phyloP scores from a whole-genome alignment of 1,284 basidiomycete genomes.

The Pseudozyma tsukubaensis region DNA sequence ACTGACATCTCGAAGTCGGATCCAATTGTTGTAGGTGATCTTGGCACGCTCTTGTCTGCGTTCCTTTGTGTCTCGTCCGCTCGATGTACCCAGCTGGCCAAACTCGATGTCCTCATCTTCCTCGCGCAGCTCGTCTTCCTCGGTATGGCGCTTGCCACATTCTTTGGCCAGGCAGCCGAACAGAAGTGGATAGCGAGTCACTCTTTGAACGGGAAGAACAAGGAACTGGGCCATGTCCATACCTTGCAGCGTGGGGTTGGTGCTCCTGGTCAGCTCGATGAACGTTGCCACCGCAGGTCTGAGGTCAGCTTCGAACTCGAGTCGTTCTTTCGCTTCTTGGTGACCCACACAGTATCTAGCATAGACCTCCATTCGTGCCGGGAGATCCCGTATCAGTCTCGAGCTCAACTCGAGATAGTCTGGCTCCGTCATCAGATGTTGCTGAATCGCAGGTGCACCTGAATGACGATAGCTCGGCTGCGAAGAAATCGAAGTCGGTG shows the following conservation, averaged over 20 bases:
- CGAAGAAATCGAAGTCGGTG: constrained; percentile 19
- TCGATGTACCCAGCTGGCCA: background rate
- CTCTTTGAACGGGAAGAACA: constrained; percentile 22
- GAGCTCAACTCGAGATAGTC: constrained; percentile 19
- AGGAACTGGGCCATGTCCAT: constrained; percentile 32
- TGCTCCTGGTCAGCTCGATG: constrained; percentile 20
- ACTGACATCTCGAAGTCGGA: constrained; percentile 11
- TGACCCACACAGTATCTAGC: constrained; percentile 20
- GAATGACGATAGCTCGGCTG: background rate
- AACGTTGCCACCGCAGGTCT: constrained; percentile 16
- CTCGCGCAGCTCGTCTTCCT: constrained; percentile 15
- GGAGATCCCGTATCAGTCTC: constrained; percentile 18
- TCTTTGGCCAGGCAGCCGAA: constrained; percentile 29
- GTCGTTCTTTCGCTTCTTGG: constrained; percentile 19
- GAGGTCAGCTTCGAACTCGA: constrained; percentile 16
- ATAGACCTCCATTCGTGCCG: constrained; percentile 23
- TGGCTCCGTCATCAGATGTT: background rate
- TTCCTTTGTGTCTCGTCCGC: constrained; percentile 1
- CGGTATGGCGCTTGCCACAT: constrained; percentile 12
- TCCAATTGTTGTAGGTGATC: constrained; percentile 18
- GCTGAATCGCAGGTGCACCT: background rate
- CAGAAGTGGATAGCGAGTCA: constrained; percentile 26
- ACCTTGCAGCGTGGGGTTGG: constrained; percentile 25
- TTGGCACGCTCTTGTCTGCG: constrained; percentile 9
- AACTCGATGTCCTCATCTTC: constrained; percentile 10